These are phyloP conservation scores for Sporothrix phasma DNA, from an alignment of 2,329 filamentous ascomycete species.

Conservation along the genomic window DNA sequence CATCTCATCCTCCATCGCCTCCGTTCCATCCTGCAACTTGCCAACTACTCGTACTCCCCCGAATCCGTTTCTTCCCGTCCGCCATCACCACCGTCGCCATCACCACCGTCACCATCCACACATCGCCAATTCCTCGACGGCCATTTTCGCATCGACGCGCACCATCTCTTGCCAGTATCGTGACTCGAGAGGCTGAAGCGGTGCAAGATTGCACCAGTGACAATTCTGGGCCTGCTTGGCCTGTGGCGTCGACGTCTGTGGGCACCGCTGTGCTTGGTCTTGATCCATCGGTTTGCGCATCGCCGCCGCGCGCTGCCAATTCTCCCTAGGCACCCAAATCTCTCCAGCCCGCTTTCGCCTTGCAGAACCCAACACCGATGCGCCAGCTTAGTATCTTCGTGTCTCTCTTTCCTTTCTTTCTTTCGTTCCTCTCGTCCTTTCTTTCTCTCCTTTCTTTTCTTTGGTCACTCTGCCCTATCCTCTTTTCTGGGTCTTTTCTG, in stretches of 20 bases:
- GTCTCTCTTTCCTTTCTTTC: neutral
- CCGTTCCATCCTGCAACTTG: conserved; percentile 7
- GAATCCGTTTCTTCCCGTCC: neutral
- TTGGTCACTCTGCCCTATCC: neutral
- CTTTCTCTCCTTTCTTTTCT: neutral
- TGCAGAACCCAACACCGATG: conserved; percentile 1
- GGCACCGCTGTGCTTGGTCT: neutral
- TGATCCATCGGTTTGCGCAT: conserved; percentile 5
- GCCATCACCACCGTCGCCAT: conserved; percentile 4
- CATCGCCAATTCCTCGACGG: neutral
- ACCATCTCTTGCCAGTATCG: neutral
- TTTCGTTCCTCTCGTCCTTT: neutral
- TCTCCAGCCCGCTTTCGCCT: neutral
- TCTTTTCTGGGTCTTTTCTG: neutral
- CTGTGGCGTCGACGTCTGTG: neutral
- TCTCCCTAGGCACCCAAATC: neutral
- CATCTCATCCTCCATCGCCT: conserved; percentile 10
- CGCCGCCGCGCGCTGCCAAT: neutral
- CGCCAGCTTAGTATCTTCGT: neutral
- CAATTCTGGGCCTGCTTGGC: neutral
- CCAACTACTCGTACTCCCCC: conserved; percentile 3
- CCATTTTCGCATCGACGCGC: neutral
- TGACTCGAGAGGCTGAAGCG: neutral
- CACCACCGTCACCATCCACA: conserved; percentile 7
- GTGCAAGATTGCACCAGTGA: neutral